Base-by-base conservation (phyloP, 176 grass and related monocot genomes). In the Cocos nucifera region DNA sequence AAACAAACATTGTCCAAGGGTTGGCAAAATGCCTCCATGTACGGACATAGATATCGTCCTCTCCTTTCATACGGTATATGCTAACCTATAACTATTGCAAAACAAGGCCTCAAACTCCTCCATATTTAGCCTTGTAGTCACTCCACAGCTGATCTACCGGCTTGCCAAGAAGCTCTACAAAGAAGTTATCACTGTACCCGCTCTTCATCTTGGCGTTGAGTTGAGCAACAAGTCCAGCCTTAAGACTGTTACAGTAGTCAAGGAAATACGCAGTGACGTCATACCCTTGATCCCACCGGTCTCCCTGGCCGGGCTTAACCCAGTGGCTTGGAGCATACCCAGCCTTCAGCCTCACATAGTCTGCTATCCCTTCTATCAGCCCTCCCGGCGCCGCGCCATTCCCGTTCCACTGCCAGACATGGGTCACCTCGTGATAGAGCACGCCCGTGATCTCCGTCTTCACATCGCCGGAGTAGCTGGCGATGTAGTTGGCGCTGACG, bases 331-430 rank as follows among this genome's bases (percentile, higher is more conserved):
- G 58, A 4, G 22, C 62, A 14, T 79, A 76, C 9, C 79, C 79
- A 0, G 90, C 79, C 58, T 75, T 75, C 5, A 95, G 67, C n/a
- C 85, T 67, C 19, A 95, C 82, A 51, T 44, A 95, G 72, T 89
- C 90, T 19, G 90, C 82, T 69, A 89, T 84, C 6, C 89, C 89
- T 69, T 92, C 88, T 30, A 76, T 76, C 19, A 92, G 19, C 21
- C 88, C 48, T 1, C 28, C 3, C 4, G 78, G 64, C 0, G 62
- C 61, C 0, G 0, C 1, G 58, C 68, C 69, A 0, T 35, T 49
- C 44, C 74, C 64, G 53, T 73, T 61, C 89, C 84, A 87, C 56
- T 88, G 84, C 83, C 88, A 93, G 19, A 87, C 80, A 44, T 93
- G 88, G 3, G 49, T 52, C 50, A 49, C 22, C 83, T 93, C 88